These are phyloP conservation scores for Boletales sp. DNA, from an alignment of 768 basidiomycete genomes.

Conservation along the genomic window DNA sequence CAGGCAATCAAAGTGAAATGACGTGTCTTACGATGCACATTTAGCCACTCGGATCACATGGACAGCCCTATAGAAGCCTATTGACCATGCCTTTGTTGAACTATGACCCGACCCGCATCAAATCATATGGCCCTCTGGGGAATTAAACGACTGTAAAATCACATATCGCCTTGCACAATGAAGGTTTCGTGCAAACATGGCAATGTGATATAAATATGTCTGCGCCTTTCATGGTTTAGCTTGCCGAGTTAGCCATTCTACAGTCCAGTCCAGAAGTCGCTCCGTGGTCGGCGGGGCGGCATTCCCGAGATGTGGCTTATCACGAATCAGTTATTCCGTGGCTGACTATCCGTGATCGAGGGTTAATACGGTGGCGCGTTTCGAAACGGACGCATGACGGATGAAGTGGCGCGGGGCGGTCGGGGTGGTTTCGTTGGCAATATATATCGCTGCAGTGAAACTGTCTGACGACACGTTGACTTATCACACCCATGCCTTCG, in stretches of 20 bases:
- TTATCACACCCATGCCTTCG: neutral
- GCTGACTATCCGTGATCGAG: constrained; percentile 14
- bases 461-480: constrained; percentile 1
- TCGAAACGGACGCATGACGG: constrained; percentile 5
- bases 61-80: constrained; percentile 19
- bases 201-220: constrained; percentile 2
- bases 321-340: constrained; percentile 19
- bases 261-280: neutral
- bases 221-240: constrained; percentile 8
- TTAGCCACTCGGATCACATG: constrained; percentile 28
- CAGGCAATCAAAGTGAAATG: constrained; percentile 54
- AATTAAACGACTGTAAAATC: constrained; percentile 12
- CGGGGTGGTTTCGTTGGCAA: neutral
- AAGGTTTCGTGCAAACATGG: constrained; percentile 6
- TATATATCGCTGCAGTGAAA: constrained; percentile 5
- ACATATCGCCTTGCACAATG: constrained; percentile 10
- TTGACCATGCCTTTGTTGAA: constrained; percentile 20
- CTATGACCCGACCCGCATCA: constrained; percentile 17
- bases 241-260: neutral
- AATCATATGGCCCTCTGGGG: constrained; percentile 19
- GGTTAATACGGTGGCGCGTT: constrained; percentile 15
- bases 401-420: constrained; percentile 18
- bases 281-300: constrained; percentile 24
- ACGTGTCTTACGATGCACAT: constrained; percentile 13
- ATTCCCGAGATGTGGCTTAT: constrained; percentile 12